Evolutionary conservation across 257 asterid species (phyloP).

Genomic region (Nicotiana undulata): DNA sequence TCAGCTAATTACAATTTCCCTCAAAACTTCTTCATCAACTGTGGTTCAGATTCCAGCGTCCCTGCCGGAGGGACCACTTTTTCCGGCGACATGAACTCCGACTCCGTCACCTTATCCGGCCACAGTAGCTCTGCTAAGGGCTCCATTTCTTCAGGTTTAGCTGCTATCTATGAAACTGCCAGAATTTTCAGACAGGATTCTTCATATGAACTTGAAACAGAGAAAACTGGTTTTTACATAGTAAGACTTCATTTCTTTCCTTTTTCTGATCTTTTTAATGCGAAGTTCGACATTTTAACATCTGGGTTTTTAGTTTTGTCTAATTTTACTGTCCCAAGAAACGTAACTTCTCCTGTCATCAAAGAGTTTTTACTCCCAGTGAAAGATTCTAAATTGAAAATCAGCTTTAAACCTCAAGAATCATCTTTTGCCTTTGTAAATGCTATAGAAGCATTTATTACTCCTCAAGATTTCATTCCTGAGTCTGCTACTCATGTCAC

Average conservation of each 20-base stretch:
- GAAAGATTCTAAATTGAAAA: slow-evolving; percentile 15
- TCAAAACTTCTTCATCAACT: slow-evolving; percentile 42
- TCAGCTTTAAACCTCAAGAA: slow-evolving; percentile 29
- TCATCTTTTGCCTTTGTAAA: slow-evolving; percentile 39
- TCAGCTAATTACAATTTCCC: slow-evolving; percentile 21
- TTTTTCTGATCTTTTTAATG: slow-evolving; percentile 11
- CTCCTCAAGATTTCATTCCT: slow-evolving; percentile 24
- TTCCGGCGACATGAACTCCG: slow-evolving; percentile 23
- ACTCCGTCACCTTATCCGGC: background rate
- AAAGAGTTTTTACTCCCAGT: slow-evolving; percentile 35
- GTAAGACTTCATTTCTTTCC: slow-evolving; percentile 51
- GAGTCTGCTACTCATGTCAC: slow-evolving; percentile 5
- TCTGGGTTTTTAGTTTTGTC: slow-evolving; percentile 30
- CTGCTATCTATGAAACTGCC: slow-evolving; percentile 29
- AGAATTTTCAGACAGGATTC: slow-evolving; percentile 31
- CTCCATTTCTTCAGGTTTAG: background rate
- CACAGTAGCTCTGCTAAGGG: background rate
- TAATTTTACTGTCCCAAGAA: slow-evolving; percentile 14
- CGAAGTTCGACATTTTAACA: slow-evolving; percentile 31
- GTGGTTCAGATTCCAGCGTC: slow-evolving; percentile 29
- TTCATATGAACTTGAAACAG: slow-evolving; percentile 25
- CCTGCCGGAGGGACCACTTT: background rate
- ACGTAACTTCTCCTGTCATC: slow-evolving; percentile 13
- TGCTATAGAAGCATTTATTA: slow-evolving; percentile 46
- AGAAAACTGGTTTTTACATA: slow-evolving; percentile 27